Evolutionary conservation across 1,284 basidiomycete genomes (phyloP).

Genomic region (Rhodotorula sp.): DNA sequence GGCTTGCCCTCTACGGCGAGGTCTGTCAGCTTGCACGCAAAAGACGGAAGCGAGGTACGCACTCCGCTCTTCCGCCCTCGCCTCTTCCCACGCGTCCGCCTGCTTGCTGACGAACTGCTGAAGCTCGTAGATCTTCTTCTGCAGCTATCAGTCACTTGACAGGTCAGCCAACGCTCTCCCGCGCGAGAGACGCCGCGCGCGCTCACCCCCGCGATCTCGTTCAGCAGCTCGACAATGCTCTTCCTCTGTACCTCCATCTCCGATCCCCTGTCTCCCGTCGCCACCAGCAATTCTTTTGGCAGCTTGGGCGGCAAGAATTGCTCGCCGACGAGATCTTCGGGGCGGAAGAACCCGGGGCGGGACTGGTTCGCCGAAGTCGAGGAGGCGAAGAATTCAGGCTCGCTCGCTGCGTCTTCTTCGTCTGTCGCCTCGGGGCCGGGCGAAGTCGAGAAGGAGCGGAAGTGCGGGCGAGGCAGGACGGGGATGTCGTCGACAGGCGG

Average conservation of each 20-base stretch:
- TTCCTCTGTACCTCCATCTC: conserved; percentile 25
- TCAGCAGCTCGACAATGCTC: conserved; percentile 18
- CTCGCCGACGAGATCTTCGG: conserved; percentile 27
- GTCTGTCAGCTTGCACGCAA: background rate
- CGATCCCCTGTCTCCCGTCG: background rate
- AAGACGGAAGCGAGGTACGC: background rate
- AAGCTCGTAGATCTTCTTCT: conserved; percentile 23
- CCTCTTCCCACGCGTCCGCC: conserved; percentile 5
- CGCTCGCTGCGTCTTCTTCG: background rate
- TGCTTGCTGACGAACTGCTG: conserved; percentile 8
- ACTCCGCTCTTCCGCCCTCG: conserved; percentile 3
- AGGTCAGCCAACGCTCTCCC: background rate
- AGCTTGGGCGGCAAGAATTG: conserved; percentile 23
- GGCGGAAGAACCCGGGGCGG: conserved; percentile 21
- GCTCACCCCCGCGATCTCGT: conserved; percentile 32
- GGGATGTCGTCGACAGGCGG: background rate
- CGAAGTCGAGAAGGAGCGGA: background rate
- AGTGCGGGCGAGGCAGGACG: background rate
- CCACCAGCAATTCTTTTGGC: conserved; percentile 19
- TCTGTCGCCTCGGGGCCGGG: background rate
- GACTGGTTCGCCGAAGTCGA: no score
- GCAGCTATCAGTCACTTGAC: background rate
- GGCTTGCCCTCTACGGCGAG: conserved; percentile 1
- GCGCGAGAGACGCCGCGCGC: background rate
- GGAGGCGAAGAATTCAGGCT: background rate